These are phyloP conservation scores for Hanseniaspora hatyaiensis DNA, from an alignment of 805 yeast species.

Conservation along the genomic window DNA sequence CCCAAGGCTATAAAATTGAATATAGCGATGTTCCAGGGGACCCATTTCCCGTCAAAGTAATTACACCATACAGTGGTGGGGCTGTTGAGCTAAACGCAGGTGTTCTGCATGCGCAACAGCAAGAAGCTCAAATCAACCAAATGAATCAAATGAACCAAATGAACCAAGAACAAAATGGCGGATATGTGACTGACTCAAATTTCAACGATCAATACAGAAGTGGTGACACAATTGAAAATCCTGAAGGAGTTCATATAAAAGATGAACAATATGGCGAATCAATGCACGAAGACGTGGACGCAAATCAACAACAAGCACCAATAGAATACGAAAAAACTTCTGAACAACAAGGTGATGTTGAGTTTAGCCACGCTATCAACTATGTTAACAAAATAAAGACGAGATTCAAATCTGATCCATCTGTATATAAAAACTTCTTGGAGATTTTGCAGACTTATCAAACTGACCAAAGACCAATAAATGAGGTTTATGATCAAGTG, in stretches of 20 bases:
- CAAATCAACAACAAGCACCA: too few species aligned
- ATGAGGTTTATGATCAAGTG: slow-evolving; percentile 90
- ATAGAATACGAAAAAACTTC: slow-evolving; percentile 19
- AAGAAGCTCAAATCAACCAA: slow-evolving; percentile 23
- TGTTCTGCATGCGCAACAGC: slow-evolving; percentile 26
- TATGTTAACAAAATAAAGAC: slow-evolving; percentile 94
- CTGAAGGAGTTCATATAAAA: not conserved
- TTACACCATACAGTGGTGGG: slow-evolving; percentile 82
- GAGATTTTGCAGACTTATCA: slow-evolving; percentile 95
- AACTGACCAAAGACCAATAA: slow-evolving; percentile 87
- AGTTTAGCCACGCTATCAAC: slow-evolving; percentile 91
- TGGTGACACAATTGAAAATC: not conserved
- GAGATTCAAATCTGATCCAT: slow-evolving; percentile 86
- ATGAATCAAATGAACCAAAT: slow-evolving; percentile 20
- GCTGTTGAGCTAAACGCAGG: slow-evolving; percentile 15
- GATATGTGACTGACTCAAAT: slow-evolving; percentile 2
- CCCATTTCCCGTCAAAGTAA: slow-evolving; percentile 83
- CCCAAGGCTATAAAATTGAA: slow-evolving; percentile 90
- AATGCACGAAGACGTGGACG: not conserved
- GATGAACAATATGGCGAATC: not conserved
- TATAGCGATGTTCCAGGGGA: slow-evolving; percentile 83
- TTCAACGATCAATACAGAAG: not conserved
- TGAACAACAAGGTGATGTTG: slow-evolving; percentile 53
- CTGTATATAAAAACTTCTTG: slow-evolving; percentile 83
- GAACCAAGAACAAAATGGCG: slow-evolving; percentile 15